Base-by-base conservation (phyloP, 768 basidiomycete genomes). In the Mycena metata region DNA sequence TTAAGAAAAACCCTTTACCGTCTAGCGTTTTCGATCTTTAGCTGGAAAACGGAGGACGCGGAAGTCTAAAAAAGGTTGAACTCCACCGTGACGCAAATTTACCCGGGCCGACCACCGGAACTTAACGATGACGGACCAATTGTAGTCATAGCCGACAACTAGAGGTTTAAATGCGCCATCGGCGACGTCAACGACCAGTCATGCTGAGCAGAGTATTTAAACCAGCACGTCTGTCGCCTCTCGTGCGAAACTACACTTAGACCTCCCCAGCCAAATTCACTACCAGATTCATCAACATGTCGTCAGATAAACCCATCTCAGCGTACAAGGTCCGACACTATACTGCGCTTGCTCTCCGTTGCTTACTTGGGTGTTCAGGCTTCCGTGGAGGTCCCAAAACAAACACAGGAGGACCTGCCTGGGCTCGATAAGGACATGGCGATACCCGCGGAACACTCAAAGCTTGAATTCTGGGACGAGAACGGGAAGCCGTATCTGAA, bases 391-490 rank as follows among this genome's bases (percentile, higher is more conserved):
- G 75, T 81, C 7, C 80, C 80, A 8, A 69, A 76, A 16, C 86
- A 88, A 74, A 64, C 79, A 66, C 86, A 87, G 76, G 63, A 64
- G 11, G 75, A 79, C 15, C 78, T 88, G 17, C 87, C 86, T 16
- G 87, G 86, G 10, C 75, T 83, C 16, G 85, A 88, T 72, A 82
- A 79, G 50, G 73, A 82, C n/a, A 85, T 88, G 79, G 78, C 77
- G n/a, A 85, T 77, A 83, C 8, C 61, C 77, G 61, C 73, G 72
- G 83, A 80, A 57, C 78, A 84, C 64, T 79, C 80, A 8, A 81
- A 78, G 54, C 74, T 82, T 35, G 87, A 87, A 68, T 71, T 76
- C 65, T 84, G 86, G 89, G 83, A 88, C 71, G 77, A 87, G 50
- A 72, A 84, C 5, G 84, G 88, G 5, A 83, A 85, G 72, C 85